Conservation (phyloP, 805 yeast species). For the Candida glaebosa region DNA sequence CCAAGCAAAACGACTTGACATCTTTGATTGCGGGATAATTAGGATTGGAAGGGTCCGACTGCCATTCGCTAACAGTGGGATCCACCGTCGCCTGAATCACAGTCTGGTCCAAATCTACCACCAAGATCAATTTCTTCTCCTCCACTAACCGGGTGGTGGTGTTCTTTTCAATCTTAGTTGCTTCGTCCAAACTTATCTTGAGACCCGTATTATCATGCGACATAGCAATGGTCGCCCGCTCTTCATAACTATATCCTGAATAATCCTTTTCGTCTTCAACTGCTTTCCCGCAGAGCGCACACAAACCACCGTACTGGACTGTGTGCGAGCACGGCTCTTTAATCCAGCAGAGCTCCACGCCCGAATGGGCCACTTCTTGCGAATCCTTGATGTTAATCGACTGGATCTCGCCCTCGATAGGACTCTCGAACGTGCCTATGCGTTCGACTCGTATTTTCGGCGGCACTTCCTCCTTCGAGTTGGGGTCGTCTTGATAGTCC, state of each 20-base stretch:
- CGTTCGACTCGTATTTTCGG: slow-evolving; percentile 58
- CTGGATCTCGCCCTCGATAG: slow-evolving; percentile 68
- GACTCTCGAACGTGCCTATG: slow-evolving; percentile 77
- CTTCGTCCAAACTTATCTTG: slow-evolving; percentile 82
- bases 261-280: slow-evolving; percentile 71
- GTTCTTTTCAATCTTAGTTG: slow-evolving; percentile 71
- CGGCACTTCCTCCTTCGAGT: slow-evolving; percentile 38
- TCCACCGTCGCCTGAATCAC: slow-evolving; percentile 97
- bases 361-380: slow-evolving; percentile 54
- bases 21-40: slow-evolving; percentile 82
- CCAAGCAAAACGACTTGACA: slow-evolving; percentile 71
- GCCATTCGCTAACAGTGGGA: slow-evolving; percentile 97
- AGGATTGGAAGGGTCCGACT: slow-evolving; percentile 77
- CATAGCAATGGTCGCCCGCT: slow-evolving; percentile 82
- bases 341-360: slow-evolving; percentile 48
- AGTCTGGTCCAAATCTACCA: slow-evolving; percentile 96
- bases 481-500: slow-evolving; percentile 59
- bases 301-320: slow-evolving; percentile 90
- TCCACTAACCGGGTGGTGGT: slow-evolving; percentile 58
- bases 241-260: slow-evolving; percentile 61
- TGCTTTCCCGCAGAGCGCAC: slow-evolving; percentile 87
- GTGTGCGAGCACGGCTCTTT: slow-evolving; percentile 87
- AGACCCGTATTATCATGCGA: slow-evolving; percentile 84
- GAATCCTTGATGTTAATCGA: slow-evolving; percentile 50
- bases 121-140: slow-evolving; percentile 74